Conservation (phyloP, 805 yeast species). For the Schwanniomyces occidentalis region DNA sequence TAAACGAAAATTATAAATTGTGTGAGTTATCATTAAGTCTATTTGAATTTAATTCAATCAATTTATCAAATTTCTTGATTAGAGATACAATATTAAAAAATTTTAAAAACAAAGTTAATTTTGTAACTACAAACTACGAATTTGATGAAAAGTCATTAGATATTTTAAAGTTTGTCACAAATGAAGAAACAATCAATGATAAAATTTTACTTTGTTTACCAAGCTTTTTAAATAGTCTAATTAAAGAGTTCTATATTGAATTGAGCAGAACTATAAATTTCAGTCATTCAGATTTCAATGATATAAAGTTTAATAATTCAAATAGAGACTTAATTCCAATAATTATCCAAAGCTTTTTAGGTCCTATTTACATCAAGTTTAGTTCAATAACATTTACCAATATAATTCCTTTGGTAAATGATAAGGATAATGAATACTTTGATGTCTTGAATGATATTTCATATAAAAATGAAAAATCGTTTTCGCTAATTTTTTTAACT, state of each 20-base stretch:
- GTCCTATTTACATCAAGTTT: constrained; percentile 6
- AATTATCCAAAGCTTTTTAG: constrained; percentile 6
- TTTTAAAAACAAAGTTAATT: constrained; percentile 16
- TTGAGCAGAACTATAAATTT: background rate
- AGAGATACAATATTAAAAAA: constrained; percentile 13
- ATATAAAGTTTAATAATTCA: constrained; percentile 1
- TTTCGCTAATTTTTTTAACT: constrained; percentile 8
- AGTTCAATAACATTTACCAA: constrained; percentile 7
- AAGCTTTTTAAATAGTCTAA: constrained; percentile 8
- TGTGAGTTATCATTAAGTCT: constrained; percentile 23
- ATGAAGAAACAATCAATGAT: constrained; percentile 7
- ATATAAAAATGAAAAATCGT: constrained; percentile 10
- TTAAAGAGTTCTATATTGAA: constrained; percentile 1
- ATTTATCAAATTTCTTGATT: constrained; percentile 14
- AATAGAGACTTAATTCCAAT: constrained; percentile 4
- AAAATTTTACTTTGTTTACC: constrained; percentile 19
- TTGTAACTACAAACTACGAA: constrained; percentile 21
- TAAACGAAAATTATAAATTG: constrained; percentile 14
- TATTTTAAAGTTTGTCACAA: constrained; percentile 16
- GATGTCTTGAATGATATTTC: constrained; percentile 6
- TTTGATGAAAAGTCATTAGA: constrained; percentile 17
- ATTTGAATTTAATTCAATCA: constrained; percentile 12
- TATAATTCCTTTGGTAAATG: constrained; percentile 7
- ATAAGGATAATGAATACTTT: constrained; percentile 6
- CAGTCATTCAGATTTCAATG: background rate